Conservation (phyloP, 1,139 yeast species). For the Candida sp. region DNA sequence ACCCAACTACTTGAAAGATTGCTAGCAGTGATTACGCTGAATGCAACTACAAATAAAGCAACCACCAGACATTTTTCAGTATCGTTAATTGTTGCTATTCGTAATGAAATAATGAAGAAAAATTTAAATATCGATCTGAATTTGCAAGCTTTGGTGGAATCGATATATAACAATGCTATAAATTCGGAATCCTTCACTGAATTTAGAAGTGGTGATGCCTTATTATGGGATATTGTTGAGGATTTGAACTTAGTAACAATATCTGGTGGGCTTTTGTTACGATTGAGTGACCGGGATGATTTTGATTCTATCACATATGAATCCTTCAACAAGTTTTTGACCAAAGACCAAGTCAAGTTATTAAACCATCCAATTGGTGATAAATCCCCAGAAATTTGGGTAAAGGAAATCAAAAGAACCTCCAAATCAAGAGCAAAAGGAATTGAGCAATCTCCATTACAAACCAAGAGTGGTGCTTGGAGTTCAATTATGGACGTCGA, state of each 20-base stretch:
- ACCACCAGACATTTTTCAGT: constrained; percentile 79
- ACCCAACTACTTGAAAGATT: constrained; percentile 16
- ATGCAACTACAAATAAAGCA: constrained; percentile 83
- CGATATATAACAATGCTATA: constrained; percentile 40
- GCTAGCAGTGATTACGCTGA: constrained; percentile 44
- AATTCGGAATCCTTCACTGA: constrained; percentile 55
- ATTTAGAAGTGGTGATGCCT: constrained; percentile 76
- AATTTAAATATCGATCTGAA: constrained; percentile 26
- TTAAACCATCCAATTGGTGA: constrained; percentile 48
- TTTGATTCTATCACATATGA: constrained; percentile 44
- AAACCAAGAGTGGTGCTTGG: constrained; percentile 92
- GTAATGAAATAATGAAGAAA: constrained; percentile 31
- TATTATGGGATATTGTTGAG: constrained; percentile 63
- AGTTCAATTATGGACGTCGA: constrained; percentile 62
- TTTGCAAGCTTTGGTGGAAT: constrained; percentile 25
- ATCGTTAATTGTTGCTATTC: constrained; percentile 62
- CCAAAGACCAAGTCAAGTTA: constrained; percentile 16
- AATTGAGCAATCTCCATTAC: constrained; percentile 50
- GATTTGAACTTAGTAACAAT: constrained; percentile 66
- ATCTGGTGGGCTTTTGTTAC: constrained; percentile 70
- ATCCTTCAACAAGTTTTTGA: constrained; percentile 32
- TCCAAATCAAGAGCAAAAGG: constrained; percentile 7
- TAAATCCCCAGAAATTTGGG: constrained; percentile 39
- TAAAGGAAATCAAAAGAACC: constrained; percentile 18
- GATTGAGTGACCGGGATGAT: constrained; percentile 54